These are phyloP conservation scores for Prunus yedoensis DNA, from an alignment of 331 rosid species.

Conservation along the genomic window DNA sequence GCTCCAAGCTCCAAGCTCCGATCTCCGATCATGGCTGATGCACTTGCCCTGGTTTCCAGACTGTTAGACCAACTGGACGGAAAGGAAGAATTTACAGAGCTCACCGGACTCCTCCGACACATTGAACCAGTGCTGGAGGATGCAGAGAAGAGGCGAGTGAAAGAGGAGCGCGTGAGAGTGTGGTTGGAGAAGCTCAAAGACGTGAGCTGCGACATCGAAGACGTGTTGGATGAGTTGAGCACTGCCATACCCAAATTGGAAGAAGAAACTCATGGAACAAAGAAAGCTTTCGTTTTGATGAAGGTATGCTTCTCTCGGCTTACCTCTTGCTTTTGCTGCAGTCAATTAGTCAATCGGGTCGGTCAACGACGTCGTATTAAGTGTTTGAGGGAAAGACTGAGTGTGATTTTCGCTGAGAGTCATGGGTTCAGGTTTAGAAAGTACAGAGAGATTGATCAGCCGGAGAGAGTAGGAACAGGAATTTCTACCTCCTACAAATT, in stretches of 20 bases:
- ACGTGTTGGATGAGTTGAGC: slow-evolving; percentile 4
- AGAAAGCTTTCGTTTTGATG: not conserved
- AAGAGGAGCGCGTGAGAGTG: not conserved
- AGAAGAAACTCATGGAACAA: not conserved
- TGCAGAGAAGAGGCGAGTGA: slow-evolving; percentile 16
- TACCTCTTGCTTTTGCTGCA: slow-evolving; percentile 8
- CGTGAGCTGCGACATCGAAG: slow-evolving; percentile 8
- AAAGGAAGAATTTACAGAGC: not conserved
- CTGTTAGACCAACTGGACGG: not conserved
- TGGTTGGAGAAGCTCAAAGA: slow-evolving; percentile 23
- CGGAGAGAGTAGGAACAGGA: not conserved
- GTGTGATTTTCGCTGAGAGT: not conserved
- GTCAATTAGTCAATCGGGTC: not conserved
- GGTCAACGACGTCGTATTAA: not conserved
- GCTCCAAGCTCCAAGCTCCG: too few species aligned
- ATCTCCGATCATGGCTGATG: not conserved
- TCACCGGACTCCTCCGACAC: not conserved
- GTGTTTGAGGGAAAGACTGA: not conserved
- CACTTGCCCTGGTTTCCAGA: not conserved
- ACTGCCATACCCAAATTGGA: not conserved
- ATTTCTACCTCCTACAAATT: not conserved
- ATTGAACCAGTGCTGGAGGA: slow-evolving; percentile 6
- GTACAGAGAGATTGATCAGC: not conserved
- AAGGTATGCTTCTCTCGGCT: slow-evolving; percentile 16
- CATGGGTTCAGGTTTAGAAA: not conserved